A percentile compares a stretch with the other conserved stretches of the same genome.
Conservation (phyloP, 2,329 filamentous ascomycete species). For the Talaromyces sp. region DNA sequence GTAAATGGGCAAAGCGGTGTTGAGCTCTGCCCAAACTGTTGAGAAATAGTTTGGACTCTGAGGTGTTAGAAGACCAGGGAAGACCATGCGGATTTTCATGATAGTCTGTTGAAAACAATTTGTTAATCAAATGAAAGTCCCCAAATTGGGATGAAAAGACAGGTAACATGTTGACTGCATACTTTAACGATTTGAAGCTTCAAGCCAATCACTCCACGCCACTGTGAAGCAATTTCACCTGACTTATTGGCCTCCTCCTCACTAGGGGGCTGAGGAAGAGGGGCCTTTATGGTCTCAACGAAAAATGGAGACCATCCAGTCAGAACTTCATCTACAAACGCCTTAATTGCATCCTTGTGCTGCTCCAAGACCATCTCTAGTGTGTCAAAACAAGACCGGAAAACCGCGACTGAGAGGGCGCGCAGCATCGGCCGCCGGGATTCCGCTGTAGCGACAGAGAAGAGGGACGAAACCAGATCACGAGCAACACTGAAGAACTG, state of each 20-base stretch:
- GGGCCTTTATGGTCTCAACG: conserved; percentile 72
- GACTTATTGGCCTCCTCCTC: conserved; percentile 62
- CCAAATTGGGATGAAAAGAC: not conserved
- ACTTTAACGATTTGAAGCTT: conserved; percentile 91
- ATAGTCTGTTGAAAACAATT: conserved; percentile 61
- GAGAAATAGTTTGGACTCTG: conserved; percentile 83
- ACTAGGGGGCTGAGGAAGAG: conserved; percentile 64
- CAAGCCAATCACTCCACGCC: conserved; percentile 80
- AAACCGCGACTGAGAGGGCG: conserved; percentile 85
- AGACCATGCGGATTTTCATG: conserved; percentile 83
- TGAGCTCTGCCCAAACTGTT: conserved; percentile 86
- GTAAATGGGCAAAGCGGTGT: conserved; percentile 71
- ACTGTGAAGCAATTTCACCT: conserved; percentile 61
- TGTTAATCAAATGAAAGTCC: conserved; percentile 15
- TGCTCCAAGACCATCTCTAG: conserved; percentile 97
- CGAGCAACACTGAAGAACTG: conserved; percentile 91
- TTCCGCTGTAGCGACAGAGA: conserved; percentile 77
- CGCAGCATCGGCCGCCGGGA: conserved; percentile 74
- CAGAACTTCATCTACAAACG: conserved; percentile 85
- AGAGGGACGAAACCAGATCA: conserved; percentile 81
- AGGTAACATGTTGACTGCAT: conserved; percentile 18
- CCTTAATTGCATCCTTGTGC: conserved; percentile 81
- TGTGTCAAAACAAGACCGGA: conserved; percentile 89
- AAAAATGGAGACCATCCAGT: conserved; percentile 89
- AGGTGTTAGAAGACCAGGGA: conserved; percentile 77